Conservation (phyloP, 495 filamentous ascomycete species). For the Rostrohypoxylon terebratum region DNA sequence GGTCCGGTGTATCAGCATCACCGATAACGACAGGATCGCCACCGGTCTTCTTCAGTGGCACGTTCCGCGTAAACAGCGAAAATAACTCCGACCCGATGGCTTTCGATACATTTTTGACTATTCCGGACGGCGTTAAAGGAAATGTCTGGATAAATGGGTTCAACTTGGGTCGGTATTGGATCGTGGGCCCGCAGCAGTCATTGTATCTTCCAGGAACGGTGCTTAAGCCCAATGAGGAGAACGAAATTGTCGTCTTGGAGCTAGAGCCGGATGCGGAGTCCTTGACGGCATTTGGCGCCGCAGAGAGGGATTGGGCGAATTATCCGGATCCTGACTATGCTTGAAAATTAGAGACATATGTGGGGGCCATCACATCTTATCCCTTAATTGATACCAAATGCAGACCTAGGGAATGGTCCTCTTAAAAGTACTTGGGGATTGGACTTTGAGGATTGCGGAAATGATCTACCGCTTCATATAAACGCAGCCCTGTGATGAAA, state of each 20-base stretch:
- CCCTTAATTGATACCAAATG: neutral
- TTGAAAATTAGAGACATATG: neutral
- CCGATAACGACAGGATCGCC: constrained; percentile 26
- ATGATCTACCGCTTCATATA: neutral
- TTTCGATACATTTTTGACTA: constrained; percentile 57
- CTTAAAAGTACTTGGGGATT: too few relatives aligned
- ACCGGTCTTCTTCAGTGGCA: constrained; percentile 58
- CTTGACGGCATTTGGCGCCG: constrained; percentile 49
- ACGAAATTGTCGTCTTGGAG: constrained; percentile 58
- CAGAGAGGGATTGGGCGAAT: constrained; percentile 57
- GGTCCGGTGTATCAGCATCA: neutral
- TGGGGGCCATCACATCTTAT: neutral
- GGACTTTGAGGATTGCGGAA: too few relatives aligned
- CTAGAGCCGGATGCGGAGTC: constrained; percentile 53
- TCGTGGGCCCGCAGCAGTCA: constrained; percentile 62
- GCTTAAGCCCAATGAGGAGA: constrained; percentile 44
- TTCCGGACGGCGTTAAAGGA: constrained; percentile 58
- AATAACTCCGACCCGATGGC: constrained; percentile 32
- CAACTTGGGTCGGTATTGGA: constrained; percentile 62
- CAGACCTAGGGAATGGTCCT: too few relatives aligned
- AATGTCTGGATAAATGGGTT: constrained; percentile 62
- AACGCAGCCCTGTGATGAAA: neutral
- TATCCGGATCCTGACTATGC: constrained; percentile 57
- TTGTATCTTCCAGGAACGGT: constrained; percentile 57
- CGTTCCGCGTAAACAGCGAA: constrained; percentile 43